Base-by-base conservation (phyloP, 495 filamentous ascomycete genomes). In the Xylaria curta region DNA sequence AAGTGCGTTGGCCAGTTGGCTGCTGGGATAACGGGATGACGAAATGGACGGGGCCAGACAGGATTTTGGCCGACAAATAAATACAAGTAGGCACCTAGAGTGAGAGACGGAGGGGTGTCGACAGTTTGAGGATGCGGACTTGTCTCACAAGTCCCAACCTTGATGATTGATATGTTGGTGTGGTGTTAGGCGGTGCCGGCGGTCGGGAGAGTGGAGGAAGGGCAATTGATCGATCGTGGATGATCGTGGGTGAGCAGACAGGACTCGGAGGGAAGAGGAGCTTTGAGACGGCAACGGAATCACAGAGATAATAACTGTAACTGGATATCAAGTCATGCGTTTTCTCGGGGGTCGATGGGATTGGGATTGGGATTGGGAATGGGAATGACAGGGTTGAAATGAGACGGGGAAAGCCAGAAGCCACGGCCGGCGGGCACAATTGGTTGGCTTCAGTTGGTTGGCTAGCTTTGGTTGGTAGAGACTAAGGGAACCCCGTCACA, bases 121-220 rank as follows among this genome's bases (percentile, higher is more conserved):
- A 47, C 28, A 21, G 64, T 40, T 31, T 40, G 46, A 70, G 31
- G 46, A 58, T 21, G 59, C 31, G 46, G 26, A 54, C 31, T 49
- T 70, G 68, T 70, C 68, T 63, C 47, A 49, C 38, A 42, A 31
- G 36, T 21, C 47, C 36, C 59, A n/a, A 67, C 38, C 3, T 28
- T 26, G 36, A n/a, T 15, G 46, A 63, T 31, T 13, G 46, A 63
- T 70, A n/a, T n/a, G n/a, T n/a, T n/a, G 68, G 28, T 10, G 10
- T 38, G 36, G 38, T 42, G 38, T 13, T 24, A 36, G 33, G 36
- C 59, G 68, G 36, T 64, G 68, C 47, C 59, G 49, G n/a, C n/a
- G 68, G 60, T 54, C 46, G 68, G 68, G 68, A 71, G 64, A 65
- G 74, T 69, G 68, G 53, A 61, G 40, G 60, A 47, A 31, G 40